Evolutionary conservation across 306 rosid species (phyloP), one percentile per base, ranked within the genome.

Genomic region (Inga leiocalycina): DNA sequence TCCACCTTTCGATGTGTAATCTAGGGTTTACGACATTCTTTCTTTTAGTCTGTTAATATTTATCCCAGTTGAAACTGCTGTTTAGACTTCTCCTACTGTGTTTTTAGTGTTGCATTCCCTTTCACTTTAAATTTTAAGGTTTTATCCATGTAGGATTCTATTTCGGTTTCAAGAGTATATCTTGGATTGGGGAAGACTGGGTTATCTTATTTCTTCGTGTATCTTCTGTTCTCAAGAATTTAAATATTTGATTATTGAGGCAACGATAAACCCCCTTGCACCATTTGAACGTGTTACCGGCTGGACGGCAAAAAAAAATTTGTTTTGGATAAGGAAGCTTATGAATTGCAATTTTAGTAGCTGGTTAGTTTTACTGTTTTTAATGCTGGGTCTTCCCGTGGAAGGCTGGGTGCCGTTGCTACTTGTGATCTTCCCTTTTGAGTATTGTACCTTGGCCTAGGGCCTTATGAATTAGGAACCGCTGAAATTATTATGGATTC

Each of bases 21-120:
- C 74, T 86, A 79, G 89, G 84, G 80, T 68, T 80, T 82, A 24
- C 59, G 39, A 6, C 68, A 27, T 62, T 27, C 68, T 44, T 17
- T 72, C 54, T 14, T 44, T 34, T 45, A 43, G 37, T 71, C 14
- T 71, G 5, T 70, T 15, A 14, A 70, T 22, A 6, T 43, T 71
- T 71, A 22, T 71, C 56, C 35, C 20, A 35, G 54, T 71, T 15
- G 19, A 71, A n/a, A 12, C 24, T 44, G 14, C 44, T n/a, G 37
- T 22, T 3, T 44, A 12, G 35, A 43, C 46, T 27, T 44, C 56
- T 70, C 34, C 0, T 43, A 12, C 37, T 22, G 37, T 43, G 75
- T 10, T 35, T 10, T 3, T 15, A 45, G 59, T 24, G 39, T 72
- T 72, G 59, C 39, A 45, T 46, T 72, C 76, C 22, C 39, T 24